phyloP scores from a whole-genome alignment of 495 filamentous ascomycete species.

The Penicillium waksmanii region DNA sequence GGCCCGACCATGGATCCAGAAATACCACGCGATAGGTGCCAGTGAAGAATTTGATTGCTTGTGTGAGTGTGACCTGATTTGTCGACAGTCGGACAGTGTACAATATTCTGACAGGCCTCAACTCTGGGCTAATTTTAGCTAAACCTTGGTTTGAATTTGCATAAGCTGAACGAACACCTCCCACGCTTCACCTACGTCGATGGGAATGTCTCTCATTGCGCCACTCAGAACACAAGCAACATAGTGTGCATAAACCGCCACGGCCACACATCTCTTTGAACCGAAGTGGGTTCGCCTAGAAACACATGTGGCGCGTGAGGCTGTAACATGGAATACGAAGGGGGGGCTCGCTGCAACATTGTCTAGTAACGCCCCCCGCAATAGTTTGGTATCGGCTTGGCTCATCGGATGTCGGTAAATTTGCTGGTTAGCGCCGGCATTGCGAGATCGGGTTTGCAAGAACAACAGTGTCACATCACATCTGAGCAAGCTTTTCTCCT shows the following conservation, averaged over 20 bases:
- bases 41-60: background rate
- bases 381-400: constrained; percentile 7
- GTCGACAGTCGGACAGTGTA: background rate
- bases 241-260: too few relatives aligned
- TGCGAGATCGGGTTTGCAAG: background rate
- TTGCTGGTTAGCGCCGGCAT: constrained; percentile 11
- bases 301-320: background rate
- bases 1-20: constrained; percentile 10
- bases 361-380: constrained; percentile 17
- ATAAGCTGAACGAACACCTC: too few relatives aligned
- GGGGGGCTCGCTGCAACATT: constrained; percentile 16
- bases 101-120: background rate
- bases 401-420: background rate
- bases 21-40: constrained; percentile 7
- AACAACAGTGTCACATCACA: too few relatives aligned
- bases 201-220: too few relatives aligned
- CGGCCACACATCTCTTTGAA: too few relatives aligned
- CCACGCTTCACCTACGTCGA: too few relatives aligned
- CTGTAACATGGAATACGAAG: background rate
- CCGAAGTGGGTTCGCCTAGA: background rate
- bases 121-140: background rate
- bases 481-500: too few relatives aligned
- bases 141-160: background rate
- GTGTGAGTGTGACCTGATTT: constrained; percentile 2
- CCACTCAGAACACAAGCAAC: too few relatives aligned